A percentile compares a stretch with the other conserved stretches of the same genome.
Conservation (phyloP, 164 flowering plant species). For the Protea cynaroides region DNA sequence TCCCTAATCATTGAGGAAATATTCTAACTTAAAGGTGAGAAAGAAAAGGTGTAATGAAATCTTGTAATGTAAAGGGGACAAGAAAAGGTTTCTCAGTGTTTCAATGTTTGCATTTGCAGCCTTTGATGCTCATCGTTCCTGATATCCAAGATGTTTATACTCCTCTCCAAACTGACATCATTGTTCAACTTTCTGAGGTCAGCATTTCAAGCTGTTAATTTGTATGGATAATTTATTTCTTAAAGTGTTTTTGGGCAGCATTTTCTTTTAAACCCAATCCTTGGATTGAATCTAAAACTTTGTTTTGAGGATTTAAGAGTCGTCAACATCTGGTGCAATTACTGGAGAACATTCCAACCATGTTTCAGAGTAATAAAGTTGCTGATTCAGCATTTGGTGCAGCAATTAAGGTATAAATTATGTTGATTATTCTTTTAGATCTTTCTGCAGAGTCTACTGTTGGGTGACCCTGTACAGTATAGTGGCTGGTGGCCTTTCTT, state of each 20-base stretch:
- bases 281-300: conserved; percentile 2
- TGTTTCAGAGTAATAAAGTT: conserved; percentile 75
- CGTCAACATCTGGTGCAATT: conserved; percentile 85
- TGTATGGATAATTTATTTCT: neutral
- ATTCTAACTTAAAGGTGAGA: neutral
- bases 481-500: neutral
- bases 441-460: too few species aligned
- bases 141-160: conserved; percentile 98
- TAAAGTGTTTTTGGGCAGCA: neutral
- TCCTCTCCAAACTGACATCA: conserved; percentile 85
- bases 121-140: conserved; percentile 96
- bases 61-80: neutral
- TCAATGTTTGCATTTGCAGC: conserved; percentile 46
- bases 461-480: too few species aligned
- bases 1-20: neutral
- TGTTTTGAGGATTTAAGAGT: conserved; percentile 51
- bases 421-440: too few species aligned
- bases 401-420: conserved; percentile 63
- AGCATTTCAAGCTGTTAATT: conserved; percentile 6
- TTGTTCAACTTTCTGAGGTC: conserved; percentile 95
- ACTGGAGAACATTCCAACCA: conserved; percentile 86
- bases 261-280: neutral
- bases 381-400: conserved; percentile 98
- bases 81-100: neutral
- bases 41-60: neutral